A percentile compares a stretch with the other conserved stretches of the same genome.
Evolutionary conservation across 1,284 basidiomycete genomes (phyloP).

Genomic region (Ceratobasidium papillatum): DNA sequence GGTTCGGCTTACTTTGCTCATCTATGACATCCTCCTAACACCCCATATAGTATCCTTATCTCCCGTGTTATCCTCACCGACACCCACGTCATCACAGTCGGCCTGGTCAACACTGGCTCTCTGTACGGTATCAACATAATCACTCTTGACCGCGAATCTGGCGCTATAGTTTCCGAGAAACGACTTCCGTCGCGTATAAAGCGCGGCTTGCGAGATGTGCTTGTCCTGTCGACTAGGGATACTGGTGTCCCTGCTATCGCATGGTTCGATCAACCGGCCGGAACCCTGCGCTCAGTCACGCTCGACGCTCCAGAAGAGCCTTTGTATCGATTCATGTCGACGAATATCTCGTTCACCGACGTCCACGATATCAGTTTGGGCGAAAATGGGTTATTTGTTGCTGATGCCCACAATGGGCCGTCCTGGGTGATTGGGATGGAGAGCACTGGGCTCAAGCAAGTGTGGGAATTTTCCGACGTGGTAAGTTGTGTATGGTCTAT

Average conservation of each 20-base stretch:
- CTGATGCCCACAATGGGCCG: conserved; percentile 61
- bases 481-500: conserved; percentile 53
- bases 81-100: conserved; percentile 70
- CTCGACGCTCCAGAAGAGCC: conserved; percentile 65
- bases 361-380: conserved; percentile 50
- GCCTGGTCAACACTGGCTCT: conserved; percentile 69
- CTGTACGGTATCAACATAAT: conserved; percentile 71
- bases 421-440: conserved; percentile 64
- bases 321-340: conserved; percentile 54
- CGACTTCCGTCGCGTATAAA: conserved; percentile 68
- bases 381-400: conserved; percentile 52
- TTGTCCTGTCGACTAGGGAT: conserved; percentile 45
- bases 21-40: conserved; percentile 25
- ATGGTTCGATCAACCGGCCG: conserved; percentile 73
- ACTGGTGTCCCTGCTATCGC: conserved; percentile 58
- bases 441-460: conserved; percentile 51
- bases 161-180: conserved; percentile 61
- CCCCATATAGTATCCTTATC: conserved; percentile 62
- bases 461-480: conserved; percentile 69
- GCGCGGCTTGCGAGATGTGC: conserved; percentile 46
- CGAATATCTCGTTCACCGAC: conserved; percentile 8
- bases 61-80: conserved; percentile 66
- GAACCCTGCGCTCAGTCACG: conserved; percentile 52
- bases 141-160: conserved; percentile 64
- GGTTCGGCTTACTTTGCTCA: conserved; percentile 56